These are phyloP conservation scores for Fistulinella staudtii DNA, from an alignment of 1,284 basidiomycete species.

Conservation along the genomic window DNA sequence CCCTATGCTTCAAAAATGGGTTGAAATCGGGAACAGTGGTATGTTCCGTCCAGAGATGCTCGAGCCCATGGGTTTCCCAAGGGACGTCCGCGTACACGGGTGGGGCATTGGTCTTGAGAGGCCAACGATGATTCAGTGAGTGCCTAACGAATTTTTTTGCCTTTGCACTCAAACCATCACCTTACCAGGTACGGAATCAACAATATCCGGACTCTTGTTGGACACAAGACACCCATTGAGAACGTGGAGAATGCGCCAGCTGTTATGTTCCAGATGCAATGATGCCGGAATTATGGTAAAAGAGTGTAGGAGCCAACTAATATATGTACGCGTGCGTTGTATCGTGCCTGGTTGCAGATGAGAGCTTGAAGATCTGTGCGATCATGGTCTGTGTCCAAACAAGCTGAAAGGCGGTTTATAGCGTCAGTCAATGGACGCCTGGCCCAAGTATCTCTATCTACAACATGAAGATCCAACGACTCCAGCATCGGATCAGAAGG, in stretches of 20 bases:
- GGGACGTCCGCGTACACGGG: constrained; percentile 94
- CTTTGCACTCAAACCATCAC: constrained; percentile 3
- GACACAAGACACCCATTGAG: constrained; percentile 94
- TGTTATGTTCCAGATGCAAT: constrained; percentile 68
- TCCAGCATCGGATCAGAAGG: constrained; percentile 64
- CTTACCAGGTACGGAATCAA: constrained; percentile 80
- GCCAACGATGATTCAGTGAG: constrained; percentile 98
- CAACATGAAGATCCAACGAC: too few species aligned
- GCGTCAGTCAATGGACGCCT: background rate
- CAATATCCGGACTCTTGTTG: constrained; percentile 95
- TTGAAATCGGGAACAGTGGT: constrained; percentile 93
- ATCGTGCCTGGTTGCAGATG: background rate
- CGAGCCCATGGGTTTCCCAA: constrained; percentile 97
- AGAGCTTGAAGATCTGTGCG: background rate
- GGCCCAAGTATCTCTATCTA: constrained; percentile 4
- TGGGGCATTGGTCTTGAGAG: constrained; percentile 96
- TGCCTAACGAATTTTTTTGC: constrained; percentile 5
- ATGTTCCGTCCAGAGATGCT: constrained; percentile 99
- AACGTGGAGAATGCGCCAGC: constrained; percentile 86
- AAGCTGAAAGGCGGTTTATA: constrained; percentile 7
- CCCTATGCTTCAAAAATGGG: constrained; percentile 92
- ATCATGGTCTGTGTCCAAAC: background rate
- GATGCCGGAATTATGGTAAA: constrained; percentile 6
- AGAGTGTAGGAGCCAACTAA: constrained; percentile 1
- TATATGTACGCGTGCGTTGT: constrained; percentile 5